These are phyloP conservation scores for Thecaphora frezii DNA, from an alignment of 1,284 basidiomycete genomes.

Conservation along the genomic window DNA sequence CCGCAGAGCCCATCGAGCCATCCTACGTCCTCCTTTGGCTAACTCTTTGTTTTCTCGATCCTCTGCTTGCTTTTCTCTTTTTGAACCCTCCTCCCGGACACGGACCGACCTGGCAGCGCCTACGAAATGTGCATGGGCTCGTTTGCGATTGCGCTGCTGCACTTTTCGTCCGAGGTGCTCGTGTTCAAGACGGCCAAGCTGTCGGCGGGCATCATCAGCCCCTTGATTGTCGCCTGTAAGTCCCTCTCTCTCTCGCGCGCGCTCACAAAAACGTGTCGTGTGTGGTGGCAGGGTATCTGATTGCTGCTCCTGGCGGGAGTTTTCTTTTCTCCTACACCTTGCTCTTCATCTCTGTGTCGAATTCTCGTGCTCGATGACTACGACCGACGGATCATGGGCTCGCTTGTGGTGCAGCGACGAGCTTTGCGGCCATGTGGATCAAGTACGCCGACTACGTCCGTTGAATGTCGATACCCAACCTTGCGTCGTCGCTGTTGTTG, in stretches of 20 bases:
- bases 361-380: too few species aligned
- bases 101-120: too few species aligned
- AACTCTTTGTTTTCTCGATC: slow-evolving; percentile 1
- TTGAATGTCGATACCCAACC: too few species aligned
- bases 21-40: background rate
- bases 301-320: too few species aligned
- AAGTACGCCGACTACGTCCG: background rate
- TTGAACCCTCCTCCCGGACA: too few species aligned
- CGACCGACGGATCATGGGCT: too few species aligned
- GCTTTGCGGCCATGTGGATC: background rate
- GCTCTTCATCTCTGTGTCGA: background rate
- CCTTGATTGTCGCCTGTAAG: slow-evolving; percentile 85
- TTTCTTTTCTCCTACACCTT: background rate
- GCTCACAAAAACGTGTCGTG: too few species aligned
- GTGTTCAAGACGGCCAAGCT: slow-evolving; percentile 78
- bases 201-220: slow-evolving; percentile 69
- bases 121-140: slow-evolving; percentile 86
- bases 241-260: slow-evolving; percentile 10
- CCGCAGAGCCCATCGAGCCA: too few species aligned
- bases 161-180: slow-evolving; percentile 83
- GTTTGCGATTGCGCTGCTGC: slow-evolving; percentile 84
- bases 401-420: background rate
- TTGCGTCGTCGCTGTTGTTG: too few species aligned
- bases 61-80: background rate
- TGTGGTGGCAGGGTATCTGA: too few species aligned